Conservation (phyloP, 2,329 filamentous ascomycete genomes). For the Didymella keratinophila region DNA sequence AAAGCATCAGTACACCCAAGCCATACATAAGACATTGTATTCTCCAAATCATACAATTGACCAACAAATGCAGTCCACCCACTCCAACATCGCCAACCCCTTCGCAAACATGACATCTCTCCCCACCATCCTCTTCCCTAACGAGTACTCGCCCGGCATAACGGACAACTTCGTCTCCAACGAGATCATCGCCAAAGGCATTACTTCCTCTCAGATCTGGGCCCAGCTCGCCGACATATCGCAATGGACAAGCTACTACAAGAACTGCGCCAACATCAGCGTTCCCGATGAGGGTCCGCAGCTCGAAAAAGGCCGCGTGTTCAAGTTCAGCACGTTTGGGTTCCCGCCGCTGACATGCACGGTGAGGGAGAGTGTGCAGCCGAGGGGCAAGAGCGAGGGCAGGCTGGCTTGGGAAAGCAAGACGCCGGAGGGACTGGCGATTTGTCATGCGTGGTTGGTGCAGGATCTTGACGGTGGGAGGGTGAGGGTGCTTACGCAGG, state of each 20-base stretch:
- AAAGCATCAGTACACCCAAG: not conserved
- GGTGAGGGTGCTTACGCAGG: constrained; percentile 49
- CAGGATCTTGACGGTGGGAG: constrained; percentile 42
- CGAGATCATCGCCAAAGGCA: constrained; percentile 40
- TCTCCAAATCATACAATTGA: not conserved
- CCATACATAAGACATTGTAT: not conserved
- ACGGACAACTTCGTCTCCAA: constrained; percentile 51
- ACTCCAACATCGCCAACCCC: not conserved
- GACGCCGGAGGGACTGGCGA: constrained; percentile 37
- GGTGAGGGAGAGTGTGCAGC: constrained; percentile 25
- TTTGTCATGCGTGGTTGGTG: constrained; percentile 50
- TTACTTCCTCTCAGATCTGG: constrained; percentile 46
- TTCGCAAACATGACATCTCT: constrained; percentile 2
- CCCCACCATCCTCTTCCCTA: constrained; percentile 43
- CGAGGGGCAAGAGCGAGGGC: constrained; percentile 29
- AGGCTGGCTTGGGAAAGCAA: constrained; percentile 30
- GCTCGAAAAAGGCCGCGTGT: constrained; percentile 39
- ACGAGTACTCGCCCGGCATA: constrained; percentile 44
- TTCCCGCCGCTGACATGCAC: constrained; percentile 43
- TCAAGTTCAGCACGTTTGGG: constrained; percentile 49
- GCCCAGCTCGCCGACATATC: constrained; percentile 41
- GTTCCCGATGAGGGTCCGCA: constrained; percentile 33
- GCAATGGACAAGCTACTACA: constrained; percentile 48
- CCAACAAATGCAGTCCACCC: not conserved
- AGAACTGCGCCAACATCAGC: constrained; percentile 42